These are phyloP conservation scores for Tuber aestivum DNA, from an alignment of 495 filamentous ascomycete species.

Conservation along the genomic window DNA sequence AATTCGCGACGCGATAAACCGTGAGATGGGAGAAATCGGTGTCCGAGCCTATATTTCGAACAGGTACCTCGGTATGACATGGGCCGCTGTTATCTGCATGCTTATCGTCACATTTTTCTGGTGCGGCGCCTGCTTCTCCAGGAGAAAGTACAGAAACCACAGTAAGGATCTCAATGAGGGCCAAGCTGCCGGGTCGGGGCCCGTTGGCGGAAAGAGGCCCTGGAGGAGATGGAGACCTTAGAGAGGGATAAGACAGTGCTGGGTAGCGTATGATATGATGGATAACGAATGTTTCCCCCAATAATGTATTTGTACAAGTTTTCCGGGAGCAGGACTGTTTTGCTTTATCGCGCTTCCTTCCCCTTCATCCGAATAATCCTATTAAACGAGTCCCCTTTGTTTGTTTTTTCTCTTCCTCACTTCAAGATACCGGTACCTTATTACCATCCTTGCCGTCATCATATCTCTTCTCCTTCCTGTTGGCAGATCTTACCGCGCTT, in stretches of 20 bases:
- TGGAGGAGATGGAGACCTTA: constrained; percentile 10
- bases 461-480: neutral
- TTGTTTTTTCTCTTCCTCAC: neutral
- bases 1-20: constrained; percentile 33
- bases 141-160: constrained; percentile 14
- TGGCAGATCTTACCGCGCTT: neutral
- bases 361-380: neutral
- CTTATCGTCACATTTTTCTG: constrained; percentile 31
- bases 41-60: constrained; percentile 16
- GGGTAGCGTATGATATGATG: constrained; percentile 8
- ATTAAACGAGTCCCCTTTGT: neutral
- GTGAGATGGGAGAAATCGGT: constrained; percentile 12
- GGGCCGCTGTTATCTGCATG: constrained; percentile 30
- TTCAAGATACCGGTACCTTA: neutral
- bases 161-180: constrained; percentile 5
- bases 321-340: neutral
- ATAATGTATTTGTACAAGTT: neutral
- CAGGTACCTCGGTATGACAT: constrained; percentile 32
- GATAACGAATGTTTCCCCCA: neutral
- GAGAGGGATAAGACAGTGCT: neutral
- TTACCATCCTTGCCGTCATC: neutral
- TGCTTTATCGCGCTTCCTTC: neutral
- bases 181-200: constrained; percentile 6
- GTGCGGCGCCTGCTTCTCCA: constrained; percentile 28
- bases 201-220: neutral